Base-by-base conservation (phyloP, 2,329 filamentous ascomycete species). In the Rhinocladiella mackenziei region DNA sequence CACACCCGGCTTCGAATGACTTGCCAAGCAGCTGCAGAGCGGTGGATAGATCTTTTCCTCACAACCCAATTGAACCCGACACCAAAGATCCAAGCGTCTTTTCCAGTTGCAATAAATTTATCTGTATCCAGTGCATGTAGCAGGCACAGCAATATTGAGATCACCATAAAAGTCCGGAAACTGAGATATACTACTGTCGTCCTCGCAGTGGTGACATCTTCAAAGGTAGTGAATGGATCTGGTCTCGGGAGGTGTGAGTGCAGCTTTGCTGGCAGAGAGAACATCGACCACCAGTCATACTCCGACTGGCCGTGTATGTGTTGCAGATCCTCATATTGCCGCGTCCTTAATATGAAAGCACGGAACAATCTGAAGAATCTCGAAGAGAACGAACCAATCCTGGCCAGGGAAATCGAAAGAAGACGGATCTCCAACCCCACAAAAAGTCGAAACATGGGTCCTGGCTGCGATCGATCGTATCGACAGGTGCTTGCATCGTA, bases 161-260 rank as follows among this genome's bases (percentile, higher is more conserved):
- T n/a, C 29, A 26, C 10, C 28, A 29, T 38, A 30, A 31, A 11
- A 23, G 25, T 5, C 32, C 25, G n/a, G 33, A 25, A 6, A 35
- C 39, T 23, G 43, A 50, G 39, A 20, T 50, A 22, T 34, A 46
- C 32, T 46, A 50, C 20, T 46, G 48, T 36, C 35, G 23, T 13
- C 39, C 26, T 4, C 47, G 48, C 36, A 44, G 39, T 22, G 6
- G 18, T 18, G 5, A 28, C 22, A 33, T 20, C 15, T n/a, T n/a
- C n/a, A n/a, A 17, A 20, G 8, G 7, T 14, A 8, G n/a, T 15
- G 17, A 13, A 29, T 36, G 13, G 19, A 14, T n/a, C 15, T 20
- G 22, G 10, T 4, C 14, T 25, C 9, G 13, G 13, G 17, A 5
- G 14, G 20, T 37, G 43, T 28, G 10, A 26, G 13, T 50, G 48